These are phyloP conservation scores for Coemansia reversa DNA, from an alignment of 192 early-diverging fungal species.

Conservation along the genomic window DNA sequence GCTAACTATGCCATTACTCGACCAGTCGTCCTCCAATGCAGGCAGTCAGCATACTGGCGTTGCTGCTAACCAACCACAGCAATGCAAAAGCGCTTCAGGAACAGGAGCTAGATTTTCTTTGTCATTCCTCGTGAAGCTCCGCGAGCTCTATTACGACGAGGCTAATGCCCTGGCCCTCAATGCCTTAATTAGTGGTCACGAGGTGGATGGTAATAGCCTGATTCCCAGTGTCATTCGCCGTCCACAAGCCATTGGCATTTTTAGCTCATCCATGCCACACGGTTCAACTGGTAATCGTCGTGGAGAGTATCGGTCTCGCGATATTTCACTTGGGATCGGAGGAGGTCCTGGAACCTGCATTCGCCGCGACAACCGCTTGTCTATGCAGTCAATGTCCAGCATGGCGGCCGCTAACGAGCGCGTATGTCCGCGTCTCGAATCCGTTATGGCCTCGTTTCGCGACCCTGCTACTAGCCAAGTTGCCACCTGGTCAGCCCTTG, in stretches of 20 bases:
- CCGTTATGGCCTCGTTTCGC: constrained; percentile 40
- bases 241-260: background rate
- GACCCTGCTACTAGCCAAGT: constrained; percentile 34
- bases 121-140: constrained; percentile 26
- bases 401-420: constrained; percentile 20
- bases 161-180: constrained; percentile 16
- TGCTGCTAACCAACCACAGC: background rate
- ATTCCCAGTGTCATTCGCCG: constrained; percentile 36
- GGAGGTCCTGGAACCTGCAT: background rate
- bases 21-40: background rate
- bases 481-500: constrained; percentile 35
- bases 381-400: constrained; percentile 27
- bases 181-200: constrained; percentile 8
- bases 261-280: constrained; percentile 6
- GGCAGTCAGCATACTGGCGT: background rate
- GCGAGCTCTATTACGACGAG: constrained; percentile 36
- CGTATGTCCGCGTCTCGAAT: constrained; percentile 31
- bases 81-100: background rate
- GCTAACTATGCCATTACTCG: background rate
- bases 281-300: background rate
- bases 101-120: constrained; percentile 29
- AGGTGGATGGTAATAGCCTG: constrained; percentile 6
- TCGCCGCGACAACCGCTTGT: constrained; percentile 20
- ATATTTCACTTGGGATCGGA: constrained; percentile 6
- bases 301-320: constrained; percentile 10